phyloP scores from a whole-genome alignment of 192 early-diverging fungal genomes.

The Umbelopsis ramanniana region DNA sequence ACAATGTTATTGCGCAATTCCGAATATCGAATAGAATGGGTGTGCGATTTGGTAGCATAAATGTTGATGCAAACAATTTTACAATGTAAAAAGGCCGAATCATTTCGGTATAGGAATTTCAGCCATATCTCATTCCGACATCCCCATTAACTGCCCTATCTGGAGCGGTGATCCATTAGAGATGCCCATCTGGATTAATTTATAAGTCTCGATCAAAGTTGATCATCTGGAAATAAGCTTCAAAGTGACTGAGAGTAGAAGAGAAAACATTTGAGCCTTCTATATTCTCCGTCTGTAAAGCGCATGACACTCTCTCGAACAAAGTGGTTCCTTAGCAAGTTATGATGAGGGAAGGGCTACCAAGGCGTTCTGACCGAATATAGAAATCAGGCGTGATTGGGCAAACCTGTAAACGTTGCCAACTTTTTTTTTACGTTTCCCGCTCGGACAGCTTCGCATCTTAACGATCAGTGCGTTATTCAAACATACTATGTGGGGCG shows the following conservation, averaged over 20 bases:
- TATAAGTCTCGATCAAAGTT: no score
- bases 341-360: background rate
- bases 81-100: no score
- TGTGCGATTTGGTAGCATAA: no score
- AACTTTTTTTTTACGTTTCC: background rate
- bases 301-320: background rate
- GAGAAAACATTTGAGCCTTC: background rate
- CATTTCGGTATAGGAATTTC: no score
- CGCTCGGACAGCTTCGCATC: constrained; percentile 22
- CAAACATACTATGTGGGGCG: background rate
- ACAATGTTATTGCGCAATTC: no score
- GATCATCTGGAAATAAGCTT: background rate
- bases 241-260: background rate
- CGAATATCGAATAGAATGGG: no score
- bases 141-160: background rate
- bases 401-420: background rate
- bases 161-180: constrained; percentile 6
- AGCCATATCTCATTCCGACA: background rate
- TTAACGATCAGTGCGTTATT: constrained; percentile 17
- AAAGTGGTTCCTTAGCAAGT: background rate
- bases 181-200: background rate
- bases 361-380: constrained; percentile 14
- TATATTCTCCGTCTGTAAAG: background rate
- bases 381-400: constrained; percentile 3
- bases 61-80: no score